These are phyloP conservation scores for Pistacia atlantica DNA, from an alignment of 345 rosid species.

Conservation along the genomic window DNA sequence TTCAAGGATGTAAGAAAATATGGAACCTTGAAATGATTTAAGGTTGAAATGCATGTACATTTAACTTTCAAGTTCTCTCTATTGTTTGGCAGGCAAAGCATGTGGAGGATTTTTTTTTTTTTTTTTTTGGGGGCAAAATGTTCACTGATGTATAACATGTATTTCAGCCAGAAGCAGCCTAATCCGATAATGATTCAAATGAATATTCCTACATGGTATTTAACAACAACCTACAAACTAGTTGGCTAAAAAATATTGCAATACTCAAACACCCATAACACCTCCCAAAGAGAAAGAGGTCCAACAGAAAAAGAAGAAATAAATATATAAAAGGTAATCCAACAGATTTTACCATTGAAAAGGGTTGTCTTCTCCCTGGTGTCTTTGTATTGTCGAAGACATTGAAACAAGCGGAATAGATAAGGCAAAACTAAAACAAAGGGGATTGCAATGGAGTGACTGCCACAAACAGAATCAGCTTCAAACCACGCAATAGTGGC, in stretches of 20 bases:
- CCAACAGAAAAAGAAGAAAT: not conserved
- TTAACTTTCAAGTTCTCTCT: not conserved
- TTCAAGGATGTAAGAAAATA: not conserved
- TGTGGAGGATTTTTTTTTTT: too few species aligned
- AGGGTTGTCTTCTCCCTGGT: conserved; percentile 72
- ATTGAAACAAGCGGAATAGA: conserved; percentile 84
- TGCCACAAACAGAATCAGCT: conserved; percentile 96
- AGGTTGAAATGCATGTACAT: not conserved
- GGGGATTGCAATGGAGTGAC: conserved; percentile 94
- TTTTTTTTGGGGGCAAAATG: too few species aligned
- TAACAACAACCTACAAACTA: not conserved
- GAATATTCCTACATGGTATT: not conserved
- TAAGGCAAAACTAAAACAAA: conserved; percentile 92
- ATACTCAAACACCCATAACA: not conserved
- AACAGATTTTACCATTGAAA: conserved; percentile 59
- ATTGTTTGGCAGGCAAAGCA: not conserved
- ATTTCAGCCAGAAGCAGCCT: too few species aligned
- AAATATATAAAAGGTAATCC: not conserved
- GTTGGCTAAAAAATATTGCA: not conserved
- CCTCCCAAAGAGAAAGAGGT: not conserved
- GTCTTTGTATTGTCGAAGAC: conserved; percentile 93
- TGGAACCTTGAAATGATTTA: not conserved
- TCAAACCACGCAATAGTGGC: conserved; percentile 99
- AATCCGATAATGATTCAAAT: too few species aligned
- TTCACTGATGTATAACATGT: too few species aligned